A percentile compares a stretch with the other conserved stretches of the same genome.
Evolutionary conservation across 805 yeast genomes (phyloP).

Genomic region (Ogataea dorogensis): DNA sequence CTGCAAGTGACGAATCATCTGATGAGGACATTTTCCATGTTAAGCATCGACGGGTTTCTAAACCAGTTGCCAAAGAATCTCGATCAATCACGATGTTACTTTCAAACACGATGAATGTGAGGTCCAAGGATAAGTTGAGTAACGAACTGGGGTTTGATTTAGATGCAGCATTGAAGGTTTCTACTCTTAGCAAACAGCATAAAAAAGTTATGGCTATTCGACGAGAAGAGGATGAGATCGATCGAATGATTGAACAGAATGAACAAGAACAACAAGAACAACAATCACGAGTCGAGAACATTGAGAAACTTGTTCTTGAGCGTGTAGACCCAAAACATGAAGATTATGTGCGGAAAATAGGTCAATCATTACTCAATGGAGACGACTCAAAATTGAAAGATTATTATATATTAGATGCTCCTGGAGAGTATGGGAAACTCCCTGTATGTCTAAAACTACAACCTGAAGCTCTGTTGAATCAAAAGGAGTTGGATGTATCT

Average conservation of each 20-base stretch:
- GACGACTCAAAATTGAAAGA: slow-evolving; percentile 16
- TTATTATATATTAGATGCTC: slow-evolving; percentile 13
- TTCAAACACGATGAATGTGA: slow-evolving; percentile 5
- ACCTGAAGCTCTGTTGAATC: slow-evolving; percentile 2
- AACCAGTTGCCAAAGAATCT: slow-evolving; percentile 1
- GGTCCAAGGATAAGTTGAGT: slow-evolving; percentile 14
- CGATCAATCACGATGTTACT: slow-evolving; percentile 9
- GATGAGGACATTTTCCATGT: slow-evolving; percentile 14
- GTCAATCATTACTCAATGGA: slow-evolving; percentile 9
- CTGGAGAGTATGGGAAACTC: slow-evolving; percentile 9
- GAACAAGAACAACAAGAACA: slow-evolving; percentile 6
- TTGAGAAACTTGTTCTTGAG: slow-evolving; percentile 5
- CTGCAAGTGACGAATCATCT: slow-evolving; percentile 5
- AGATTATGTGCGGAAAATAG: slow-evolving; percentile 15
- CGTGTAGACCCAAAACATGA: slow-evolving; percentile 12
- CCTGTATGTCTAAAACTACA: not conserved
- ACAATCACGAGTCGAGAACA: slow-evolving; percentile 7
- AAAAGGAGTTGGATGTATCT: not conserved
- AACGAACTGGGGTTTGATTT: slow-evolving; percentile 23
- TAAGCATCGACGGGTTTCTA: slow-evolving; percentile 1
- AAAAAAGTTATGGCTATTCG: slow-evolving; percentile 12
- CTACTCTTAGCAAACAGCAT: slow-evolving; percentile 12
- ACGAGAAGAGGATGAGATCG: slow-evolving; percentile 21
- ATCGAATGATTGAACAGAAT: slow-evolving; percentile 15
- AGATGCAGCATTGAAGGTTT: slow-evolving; percentile 14